Percentiles rank a stretch among this genome's conserved stretches.
Evolutionary conservation across 139 green algal species (phyloP).

Genomic region (Tetraselmis striata): DNA sequence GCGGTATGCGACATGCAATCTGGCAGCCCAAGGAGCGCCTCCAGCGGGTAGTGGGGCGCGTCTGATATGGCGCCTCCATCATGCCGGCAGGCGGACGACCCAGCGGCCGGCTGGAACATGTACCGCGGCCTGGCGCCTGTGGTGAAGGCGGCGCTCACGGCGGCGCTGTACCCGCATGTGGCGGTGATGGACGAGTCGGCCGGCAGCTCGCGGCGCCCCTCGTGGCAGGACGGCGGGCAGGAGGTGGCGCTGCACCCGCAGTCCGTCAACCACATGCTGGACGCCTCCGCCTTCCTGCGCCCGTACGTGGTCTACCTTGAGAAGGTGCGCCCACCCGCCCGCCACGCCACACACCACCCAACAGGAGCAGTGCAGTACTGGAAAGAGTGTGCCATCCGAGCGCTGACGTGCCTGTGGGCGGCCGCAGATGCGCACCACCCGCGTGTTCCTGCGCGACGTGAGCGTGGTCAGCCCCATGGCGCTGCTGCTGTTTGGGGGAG

Average conservation of each 20-base stretch:
- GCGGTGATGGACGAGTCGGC: slow-evolving; percentile 57
- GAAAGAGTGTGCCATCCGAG: too few relatives aligned
- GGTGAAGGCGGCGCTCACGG: slow-evolving; percentile 73
- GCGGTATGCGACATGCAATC: too few relatives aligned
- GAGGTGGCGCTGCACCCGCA: slow-evolving; percentile 67
- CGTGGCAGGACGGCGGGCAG: slow-evolving; percentile 41
- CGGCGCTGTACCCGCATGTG: slow-evolving; percentile 81
- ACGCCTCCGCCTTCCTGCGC: slow-evolving; percentile 35
- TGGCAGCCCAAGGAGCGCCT: too few relatives aligned
- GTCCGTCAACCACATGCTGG: slow-evolving; percentile 42
- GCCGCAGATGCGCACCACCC: slow-evolving; percentile 62
- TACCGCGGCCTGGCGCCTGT: neutral
- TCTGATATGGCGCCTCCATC: too few relatives aligned
- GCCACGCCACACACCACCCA: too few relatives aligned
- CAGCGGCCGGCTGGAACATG: neutral
- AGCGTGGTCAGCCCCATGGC: slow-evolving; percentile 64
- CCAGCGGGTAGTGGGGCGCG: too few relatives aligned
- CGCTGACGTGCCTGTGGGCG: too few relatives aligned
- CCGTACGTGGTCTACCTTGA: slow-evolving; percentile 79
- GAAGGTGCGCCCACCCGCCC: slow-evolving; percentile 66
- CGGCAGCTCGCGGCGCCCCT: slow-evolving; percentile 22
- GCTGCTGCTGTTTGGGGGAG: slow-evolving; percentile 82
- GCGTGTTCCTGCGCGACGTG: slow-evolving; percentile 77
- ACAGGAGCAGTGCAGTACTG: too few relatives aligned
- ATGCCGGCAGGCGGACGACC: neutral